Base-by-base conservation (phyloP, 306 rosid species). In the Quercus rubra region DNA sequence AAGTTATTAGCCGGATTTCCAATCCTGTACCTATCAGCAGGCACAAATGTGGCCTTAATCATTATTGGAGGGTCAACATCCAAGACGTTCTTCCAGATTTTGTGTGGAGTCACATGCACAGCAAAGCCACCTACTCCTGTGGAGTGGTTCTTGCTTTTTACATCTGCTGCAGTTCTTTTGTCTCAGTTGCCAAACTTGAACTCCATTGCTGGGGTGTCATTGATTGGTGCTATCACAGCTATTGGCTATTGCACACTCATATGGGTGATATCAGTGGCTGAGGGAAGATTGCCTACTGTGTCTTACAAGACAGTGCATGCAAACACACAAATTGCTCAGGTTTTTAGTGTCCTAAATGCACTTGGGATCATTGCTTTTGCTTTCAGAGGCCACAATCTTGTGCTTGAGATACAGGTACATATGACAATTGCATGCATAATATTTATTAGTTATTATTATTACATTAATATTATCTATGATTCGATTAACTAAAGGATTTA, bases 321-420 rank as follows among this genome's bases (percentile, higher is more conserved):
- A 0, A 61, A 21, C 0, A 9, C 79, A 2, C 18, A 69, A 19
- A 12, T 76, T 35, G 81, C 67, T 41, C 70, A 77, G 27, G 64
- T 70, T 4, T 89, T 89, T 69, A 70, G 67, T 11, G 88, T 83
- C 12, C 70, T 86, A 35, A 86, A 86, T 59, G 87, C 90, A 6
- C 82, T 89, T 70, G 92, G 92, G 9, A 80, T 89, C 71, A 64
- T 89, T 20, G 90, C 88, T 79, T 86, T 89, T 73, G 88, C 92
- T 43, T 89, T 86, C 63, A 84, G 92, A 75, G 92, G 92, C 57
- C 90, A 89, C 75, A 89, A 89, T 78, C 88, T 89, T 6, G 69
- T 82, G 30, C 92, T 89, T 30, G 92, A 89, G 71, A 86, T 89
- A 41, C 92, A 89, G 90, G 92, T 88, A 30, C 13, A 74, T 33